phyloP scores from a whole-genome alignment of 2,329 filamentous ascomycete species.

The Cercospora sp. region DNA sequence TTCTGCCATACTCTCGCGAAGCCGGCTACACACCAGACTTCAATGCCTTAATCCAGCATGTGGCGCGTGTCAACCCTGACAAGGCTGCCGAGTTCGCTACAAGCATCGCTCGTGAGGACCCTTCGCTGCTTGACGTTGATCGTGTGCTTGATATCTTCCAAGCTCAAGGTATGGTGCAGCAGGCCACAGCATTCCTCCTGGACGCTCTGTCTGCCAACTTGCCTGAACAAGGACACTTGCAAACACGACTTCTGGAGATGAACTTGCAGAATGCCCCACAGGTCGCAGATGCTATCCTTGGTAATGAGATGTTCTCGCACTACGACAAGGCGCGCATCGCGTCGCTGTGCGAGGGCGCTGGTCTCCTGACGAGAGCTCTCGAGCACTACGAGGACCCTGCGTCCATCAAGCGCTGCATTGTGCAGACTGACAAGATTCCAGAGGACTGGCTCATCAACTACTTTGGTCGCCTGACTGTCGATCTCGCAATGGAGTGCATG shows the following conservation, averaged over 20 bases:
- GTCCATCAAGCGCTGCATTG: slow-evolving; percentile 83
- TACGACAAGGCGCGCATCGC: slow-evolving; percentile 91
- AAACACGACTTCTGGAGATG: slow-evolving; percentile 96
- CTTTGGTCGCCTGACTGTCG: slow-evolving; percentile 92
- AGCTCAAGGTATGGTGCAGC: slow-evolving; percentile 95
- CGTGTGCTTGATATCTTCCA: slow-evolving; percentile 98
- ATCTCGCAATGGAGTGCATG: slow-evolving; percentile 89
- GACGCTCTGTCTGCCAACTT: slow-evolving; percentile 94
- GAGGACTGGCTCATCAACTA: slow-evolving; percentile 89
- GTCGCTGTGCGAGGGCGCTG: slow-evolving; percentile 87
- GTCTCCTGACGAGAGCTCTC: slow-evolving; percentile 68
- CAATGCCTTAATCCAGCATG: slow-evolving; percentile 86
- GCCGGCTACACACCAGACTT: slow-evolving; percentile 93
- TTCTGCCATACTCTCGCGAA: slow-evolving; percentile 84
- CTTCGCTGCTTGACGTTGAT: slow-evolving; percentile 85
- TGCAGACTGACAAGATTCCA: slow-evolving; percentile 83
- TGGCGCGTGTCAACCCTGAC: slow-evolving; percentile 68
- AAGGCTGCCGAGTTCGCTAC: slow-evolving; percentile 94
- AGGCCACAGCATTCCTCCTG: slow-evolving; percentile 95
- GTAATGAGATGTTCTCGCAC: slow-evolving; percentile 97
- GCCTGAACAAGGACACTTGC: slow-evolving; percentile 87
- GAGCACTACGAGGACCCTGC: slow-evolving; percentile 93
- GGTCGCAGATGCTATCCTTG: slow-evolving; percentile 94
- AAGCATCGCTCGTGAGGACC: slow-evolving; percentile 85
- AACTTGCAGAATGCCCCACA: slow-evolving; percentile 95